These are phyloP conservation scores for Beauveria scarabaeidicola DNA, from an alignment of 2,329 filamentous ascomycete genomes.

Conservation along the genomic window DNA sequence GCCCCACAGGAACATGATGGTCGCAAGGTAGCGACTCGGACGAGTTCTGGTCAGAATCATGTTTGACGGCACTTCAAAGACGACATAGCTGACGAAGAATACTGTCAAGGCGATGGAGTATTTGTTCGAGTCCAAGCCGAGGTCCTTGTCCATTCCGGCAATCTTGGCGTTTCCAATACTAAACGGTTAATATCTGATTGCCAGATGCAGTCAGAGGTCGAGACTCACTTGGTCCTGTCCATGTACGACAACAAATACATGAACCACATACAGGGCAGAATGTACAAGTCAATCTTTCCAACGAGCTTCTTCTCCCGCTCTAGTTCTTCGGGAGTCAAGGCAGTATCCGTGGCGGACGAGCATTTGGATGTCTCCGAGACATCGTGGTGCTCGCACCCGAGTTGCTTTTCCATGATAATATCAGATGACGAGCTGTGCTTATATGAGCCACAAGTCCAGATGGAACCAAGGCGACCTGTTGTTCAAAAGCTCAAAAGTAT, in stretches of 20 bases:
- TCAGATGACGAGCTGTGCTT: background rate
- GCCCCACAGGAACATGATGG: slow-evolving; percentile 46
- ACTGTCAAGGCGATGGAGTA: slow-evolving; percentile 50
- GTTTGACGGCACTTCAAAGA: slow-evolving; percentile 48
- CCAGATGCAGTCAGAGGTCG: background rate
- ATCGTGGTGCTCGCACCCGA: background rate
- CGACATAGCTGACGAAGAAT: slow-evolving; percentile 49
- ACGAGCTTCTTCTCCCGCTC: slow-evolving; percentile 8
- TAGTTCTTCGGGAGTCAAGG: background rate
- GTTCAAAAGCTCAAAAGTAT: background rate
- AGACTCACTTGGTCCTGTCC: slow-evolving; percentile 16
- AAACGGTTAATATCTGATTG: slow-evolving; percentile 24
- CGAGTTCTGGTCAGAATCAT: slow-evolving; percentile 46
- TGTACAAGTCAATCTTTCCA: slow-evolving; percentile 27
- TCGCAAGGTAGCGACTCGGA: slow-evolving; percentile 43
- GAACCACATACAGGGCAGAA: slow-evolving; percentile 42
- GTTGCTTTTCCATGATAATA: background rate
- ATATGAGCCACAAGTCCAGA: background rate
- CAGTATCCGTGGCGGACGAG: background rate
- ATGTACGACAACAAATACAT: slow-evolving; percentile 25
- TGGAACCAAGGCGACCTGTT: background rate
- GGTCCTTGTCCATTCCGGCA: slow-evolving; percentile 41
- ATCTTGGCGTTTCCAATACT: slow-evolving; percentile 57
- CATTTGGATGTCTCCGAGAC: background rate
- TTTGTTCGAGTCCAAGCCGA: slow-evolving; percentile 36